Base-by-base conservation (phyloP, 2,329 filamentous ascomycete genomes). In the Pseudocercospora cruenta region DNA sequence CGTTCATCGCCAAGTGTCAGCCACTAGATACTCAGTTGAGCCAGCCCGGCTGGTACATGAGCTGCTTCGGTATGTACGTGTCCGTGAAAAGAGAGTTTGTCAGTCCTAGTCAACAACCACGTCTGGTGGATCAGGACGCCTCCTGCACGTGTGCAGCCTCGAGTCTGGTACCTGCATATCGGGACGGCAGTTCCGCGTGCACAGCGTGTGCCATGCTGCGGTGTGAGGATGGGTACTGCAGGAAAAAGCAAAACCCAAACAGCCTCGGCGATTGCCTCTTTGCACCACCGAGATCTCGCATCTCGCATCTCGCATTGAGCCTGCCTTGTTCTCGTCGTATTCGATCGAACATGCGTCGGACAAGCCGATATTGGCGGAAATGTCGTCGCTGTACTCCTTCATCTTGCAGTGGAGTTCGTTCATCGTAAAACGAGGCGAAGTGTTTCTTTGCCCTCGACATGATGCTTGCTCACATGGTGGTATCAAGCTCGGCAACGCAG, bases 161-260 rank as follows among this genome's bases (percentile, higher is more conserved):
- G 49, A 45, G 24, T 47, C 57, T 65, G 58, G 64, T 66, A 59
- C 64, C 64, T 66, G 64, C 64, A 59, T 66, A 22, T 47, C 64
- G 64, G 59, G 51, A 39, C 22, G 19, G 45, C 8, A 14, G 14
- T 53, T 19, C 64, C 64, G 59, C 21, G 26, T 39, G 43, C 53
- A 59, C 59, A 51, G 53, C 63, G 58, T 65, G 33, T 53, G 36
- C 36, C 54, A 58, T 63, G 47, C 60, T 58, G 60, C 31, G 24
- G 9, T 21, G 39, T 54, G 22, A 39, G 60, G 31, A 33, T 33
- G 31, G 31, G 31, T 33, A 36, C 21, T 10, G 16, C n/a, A 8
- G 28, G 10, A 22, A 19, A 24, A 53, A 51, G 43, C 28, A 51
- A 28, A 54, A 10, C 21, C 51, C 33, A 2, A 26, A 33, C 58